phyloP scores from a whole-genome alignment of 805 yeast genomes.

The Sugiyamaella chiloensis region DNA sequence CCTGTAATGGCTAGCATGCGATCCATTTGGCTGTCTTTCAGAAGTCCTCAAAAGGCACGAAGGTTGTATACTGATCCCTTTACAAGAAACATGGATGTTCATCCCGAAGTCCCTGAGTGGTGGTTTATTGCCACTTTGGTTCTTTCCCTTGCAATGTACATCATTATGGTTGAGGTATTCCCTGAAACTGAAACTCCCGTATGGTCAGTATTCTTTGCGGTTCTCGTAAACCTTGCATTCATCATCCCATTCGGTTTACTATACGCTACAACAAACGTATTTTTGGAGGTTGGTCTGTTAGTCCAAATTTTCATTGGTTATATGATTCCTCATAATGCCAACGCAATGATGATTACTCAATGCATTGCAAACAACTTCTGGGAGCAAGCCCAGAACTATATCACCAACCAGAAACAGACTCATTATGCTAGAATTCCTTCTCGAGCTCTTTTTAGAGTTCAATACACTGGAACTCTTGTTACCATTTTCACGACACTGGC shows the following conservation, averaged over 20 bases:
- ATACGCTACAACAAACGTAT: conserved; percentile 55
- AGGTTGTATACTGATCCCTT: conserved; percentile 41
- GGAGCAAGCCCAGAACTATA: conserved; percentile 38
- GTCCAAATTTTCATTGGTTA: conserved; percentile 64
- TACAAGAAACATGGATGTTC: conserved; percentile 45
- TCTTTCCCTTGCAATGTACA: conserved; percentile 42
- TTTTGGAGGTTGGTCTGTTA: conserved; percentile 56
- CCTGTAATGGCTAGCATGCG: conserved; percentile 22
- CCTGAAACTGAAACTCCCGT: conserved; percentile 29
- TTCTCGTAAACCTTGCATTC: conserved; percentile 53
- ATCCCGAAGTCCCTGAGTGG: conserved; percentile 52
- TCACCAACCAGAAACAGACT: conserved; percentile 55
- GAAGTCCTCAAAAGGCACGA: conserved; percentile 9
- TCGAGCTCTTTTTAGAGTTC: conserved; percentile 29
- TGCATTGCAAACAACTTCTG: conserved; percentile 30
- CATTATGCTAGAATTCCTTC: conserved; percentile 60
- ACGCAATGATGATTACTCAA: conserved; percentile 23
- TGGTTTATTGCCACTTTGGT: conserved; percentile 47
- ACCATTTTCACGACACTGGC: conserved; percentile 29
- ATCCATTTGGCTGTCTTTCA: conserved; percentile 15
- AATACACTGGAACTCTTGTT: conserved; percentile 29
- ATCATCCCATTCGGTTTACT: conserved; percentile 61
- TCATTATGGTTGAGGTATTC: conserved; percentile 26
- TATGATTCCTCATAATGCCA: conserved; percentile 52
- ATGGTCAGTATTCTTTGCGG: conserved; percentile 50